Percentiles rank a stretch among this genome's conserved stretches.
These are phyloP conservation scores for Candolleomyces aberdarensis DNA, from an alignment of 768 basidiomycete genomes.

Conservation along the genomic window DNA sequence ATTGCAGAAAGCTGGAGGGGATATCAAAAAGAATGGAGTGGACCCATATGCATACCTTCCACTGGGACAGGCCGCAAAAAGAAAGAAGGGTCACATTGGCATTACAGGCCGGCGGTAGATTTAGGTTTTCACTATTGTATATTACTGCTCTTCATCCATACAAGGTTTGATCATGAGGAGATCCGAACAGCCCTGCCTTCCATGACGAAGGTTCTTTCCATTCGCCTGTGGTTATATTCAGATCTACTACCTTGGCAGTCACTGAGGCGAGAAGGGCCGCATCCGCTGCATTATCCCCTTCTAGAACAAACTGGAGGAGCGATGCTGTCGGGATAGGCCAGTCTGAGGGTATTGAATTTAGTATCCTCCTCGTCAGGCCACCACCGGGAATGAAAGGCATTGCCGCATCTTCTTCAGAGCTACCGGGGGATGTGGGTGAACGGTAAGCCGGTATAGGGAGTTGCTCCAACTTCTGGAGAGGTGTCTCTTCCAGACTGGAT, in stretches of 20 bases:
- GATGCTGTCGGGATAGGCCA: slow-evolving; percentile 55
- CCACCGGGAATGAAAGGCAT: slow-evolving; percentile 80
- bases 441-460: slow-evolving; percentile 56
- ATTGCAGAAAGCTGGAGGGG: slow-evolving; percentile 87
- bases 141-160: slow-evolving; percentile 49
- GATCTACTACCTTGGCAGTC: slow-evolving; percentile 44
- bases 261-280: slow-evolving; percentile 60
- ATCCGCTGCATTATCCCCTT: slow-evolving; percentile 79
- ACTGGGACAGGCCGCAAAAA: slow-evolving; percentile 79
- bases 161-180: slow-evolving; percentile 68
- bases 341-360: slow-evolving; percentile 49
- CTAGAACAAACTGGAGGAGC: slow-evolving; percentile 72
- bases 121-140: slow-evolving; percentile 1
- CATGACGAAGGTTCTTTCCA: slow-evolving; percentile 72
- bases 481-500: slow-evolving; percentile 36
- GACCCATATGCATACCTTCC: slow-evolving; percentile 94
- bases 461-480: slow-evolving; percentile 38
- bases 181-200: slow-evolving; percentile 66
- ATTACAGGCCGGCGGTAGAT: slow-evolving; percentile 59
- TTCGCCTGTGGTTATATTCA: slow-evolving; percentile 27
- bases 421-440: slow-evolving; percentile 39
- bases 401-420: slow-evolving; percentile 21
- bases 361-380: slow-evolving; percentile 65
- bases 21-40: slow-evolving; percentile 80
- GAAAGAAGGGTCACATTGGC: slow-evolving; percentile 47